These are phyloP conservation scores for Adenanthera pavonina DNA, from an alignment of 306 rosid genomes.

Conservation along the genomic window DNA sequence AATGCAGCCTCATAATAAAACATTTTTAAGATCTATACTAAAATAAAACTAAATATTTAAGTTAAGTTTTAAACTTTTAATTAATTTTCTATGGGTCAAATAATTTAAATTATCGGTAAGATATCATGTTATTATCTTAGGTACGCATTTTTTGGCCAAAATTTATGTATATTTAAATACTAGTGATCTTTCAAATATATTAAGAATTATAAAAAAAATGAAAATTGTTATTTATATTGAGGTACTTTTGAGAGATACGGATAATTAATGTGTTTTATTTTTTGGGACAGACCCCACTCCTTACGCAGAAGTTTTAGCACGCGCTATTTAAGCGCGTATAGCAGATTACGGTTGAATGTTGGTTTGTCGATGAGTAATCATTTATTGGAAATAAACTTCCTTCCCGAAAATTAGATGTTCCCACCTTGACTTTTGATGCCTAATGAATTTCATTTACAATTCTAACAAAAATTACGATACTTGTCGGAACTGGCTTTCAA, in stretches of 20 bases:
- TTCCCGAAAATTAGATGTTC: not conserved
- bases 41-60: too few species aligned
- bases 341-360: not conserved
- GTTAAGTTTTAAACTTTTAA: too few species aligned
- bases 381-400: not conserved
- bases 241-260: not conserved
- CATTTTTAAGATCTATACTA: too few species aligned
- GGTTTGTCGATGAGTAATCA: not conserved
- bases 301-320: not conserved
- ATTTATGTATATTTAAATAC: too few species aligned
- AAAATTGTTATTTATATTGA: too few species aligned
- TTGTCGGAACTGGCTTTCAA: conserved; percentile 30
- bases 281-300: not conserved
- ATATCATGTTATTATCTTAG: too few species aligned
- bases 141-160: too few species aligned
- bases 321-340: not conserved
- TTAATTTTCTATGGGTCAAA: too few species aligned
- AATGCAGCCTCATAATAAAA: not conserved
- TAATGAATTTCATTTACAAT: conserved; percentile 9
- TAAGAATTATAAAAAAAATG: too few species aligned
- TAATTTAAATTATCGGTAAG: too few species aligned
- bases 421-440: conserved; percentile 8
- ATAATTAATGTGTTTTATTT: not conserved
- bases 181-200: too few species aligned
- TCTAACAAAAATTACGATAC: not conserved